A percentile compares a stretch with the other conserved stretches of the same genome.
Evolutionary conservation across 2,329 filamentous ascomycete genomes (phyloP).

Genomic region (Ophiostoma piceae): DNA sequence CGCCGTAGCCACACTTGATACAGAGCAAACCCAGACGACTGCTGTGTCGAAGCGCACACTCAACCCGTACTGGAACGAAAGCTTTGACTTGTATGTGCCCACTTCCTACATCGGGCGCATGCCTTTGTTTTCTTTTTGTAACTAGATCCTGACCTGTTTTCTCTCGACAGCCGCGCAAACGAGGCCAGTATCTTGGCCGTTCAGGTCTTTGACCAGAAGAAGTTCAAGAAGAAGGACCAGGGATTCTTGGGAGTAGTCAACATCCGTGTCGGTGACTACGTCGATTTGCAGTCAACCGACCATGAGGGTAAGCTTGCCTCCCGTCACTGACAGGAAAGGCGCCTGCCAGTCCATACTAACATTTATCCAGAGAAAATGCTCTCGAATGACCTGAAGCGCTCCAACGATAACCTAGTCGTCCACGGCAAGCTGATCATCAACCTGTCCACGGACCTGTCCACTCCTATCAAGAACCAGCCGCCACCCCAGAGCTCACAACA

Average conservation of each 20-base stretch:
- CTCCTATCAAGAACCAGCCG: slow-evolving; percentile 48
- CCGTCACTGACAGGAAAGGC: background rate
- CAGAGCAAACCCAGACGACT: slow-evolving; percentile 98
- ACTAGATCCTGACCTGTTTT: background rate
- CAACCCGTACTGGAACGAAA: slow-evolving; percentile 99
- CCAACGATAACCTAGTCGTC: slow-evolving; percentile 94
- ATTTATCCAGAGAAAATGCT: slow-evolving; percentile 66
- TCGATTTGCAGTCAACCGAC: slow-evolving; percentile 76
- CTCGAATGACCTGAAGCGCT: slow-evolving; percentile 93
- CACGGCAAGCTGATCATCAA: slow-evolving; percentile 97
- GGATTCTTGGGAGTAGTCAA: slow-evolving; percentile 98
- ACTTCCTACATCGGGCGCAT: background rate
- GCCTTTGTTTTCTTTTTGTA: background rate
- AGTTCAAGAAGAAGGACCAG: slow-evolving; percentile 99
- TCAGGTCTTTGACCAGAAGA: slow-evolving; percentile 99
- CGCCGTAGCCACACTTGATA: slow-evolving; percentile 92
- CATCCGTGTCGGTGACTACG: slow-evolving; percentile 87
- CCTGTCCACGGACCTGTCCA: slow-evolving; percentile 80
- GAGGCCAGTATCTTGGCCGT: slow-evolving; percentile 96
- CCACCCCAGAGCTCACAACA: slow-evolving; percentile 21
- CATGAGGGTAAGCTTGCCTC: slow-evolving; percentile 68
- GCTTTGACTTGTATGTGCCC: slow-evolving; percentile 81
- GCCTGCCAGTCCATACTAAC: background rate
- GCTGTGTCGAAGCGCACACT: slow-evolving; percentile 94
- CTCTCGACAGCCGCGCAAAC: slow-evolving; percentile 63